Evolutionary conservation across 163 green algal species (phyloP).

Genomic region (Botryococcus braunii): DNA sequence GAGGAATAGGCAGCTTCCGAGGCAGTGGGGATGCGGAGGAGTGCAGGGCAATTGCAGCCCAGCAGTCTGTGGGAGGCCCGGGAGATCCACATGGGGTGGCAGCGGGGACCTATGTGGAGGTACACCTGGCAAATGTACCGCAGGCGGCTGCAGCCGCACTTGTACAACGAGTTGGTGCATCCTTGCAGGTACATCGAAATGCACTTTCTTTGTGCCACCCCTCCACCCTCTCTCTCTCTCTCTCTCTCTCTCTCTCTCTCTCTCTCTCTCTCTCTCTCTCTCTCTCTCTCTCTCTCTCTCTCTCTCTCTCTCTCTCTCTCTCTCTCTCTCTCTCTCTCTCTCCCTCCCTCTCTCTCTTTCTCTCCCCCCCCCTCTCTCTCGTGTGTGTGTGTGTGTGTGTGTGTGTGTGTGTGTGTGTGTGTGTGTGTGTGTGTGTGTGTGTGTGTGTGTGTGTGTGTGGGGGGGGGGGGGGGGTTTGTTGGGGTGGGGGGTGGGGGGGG

Average conservation of each 20-base stretch:
- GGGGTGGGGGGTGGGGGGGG: too few relatives aligned
- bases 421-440: too few relatives aligned
- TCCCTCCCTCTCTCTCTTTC: too few relatives aligned
- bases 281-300: background rate
- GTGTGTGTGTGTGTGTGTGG: too few relatives aligned
- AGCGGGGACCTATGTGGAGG: conserved; percentile 42
- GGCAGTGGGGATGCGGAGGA: too few relatives aligned
- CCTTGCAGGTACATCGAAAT: conserved; percentile 6
- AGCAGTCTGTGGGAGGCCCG: conserved; percentile 3
- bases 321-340: too few relatives aligned
- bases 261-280: background rate
- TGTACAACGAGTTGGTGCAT: conserved; percentile 26
- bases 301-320: too few relatives aligned
- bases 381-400: too few relatives aligned
- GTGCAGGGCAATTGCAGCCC: conserved; percentile 13
- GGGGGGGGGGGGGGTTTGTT: too few relatives aligned
- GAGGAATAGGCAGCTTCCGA: too few relatives aligned
- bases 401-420: too few relatives aligned
- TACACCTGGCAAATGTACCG: conserved; percentile 51
- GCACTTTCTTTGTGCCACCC: background rate
- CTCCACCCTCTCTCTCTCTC: background rate
- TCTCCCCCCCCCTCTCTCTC: too few relatives aligned
- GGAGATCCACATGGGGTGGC: conserved; percentile 14
- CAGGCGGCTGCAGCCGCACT: conserved; percentile 29
- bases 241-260: background rate